These are phyloP conservation scores for Calonectria montana DNA, from an alignment of 2,329 filamentous ascomycete genomes.

Conservation along the genomic window DNA sequence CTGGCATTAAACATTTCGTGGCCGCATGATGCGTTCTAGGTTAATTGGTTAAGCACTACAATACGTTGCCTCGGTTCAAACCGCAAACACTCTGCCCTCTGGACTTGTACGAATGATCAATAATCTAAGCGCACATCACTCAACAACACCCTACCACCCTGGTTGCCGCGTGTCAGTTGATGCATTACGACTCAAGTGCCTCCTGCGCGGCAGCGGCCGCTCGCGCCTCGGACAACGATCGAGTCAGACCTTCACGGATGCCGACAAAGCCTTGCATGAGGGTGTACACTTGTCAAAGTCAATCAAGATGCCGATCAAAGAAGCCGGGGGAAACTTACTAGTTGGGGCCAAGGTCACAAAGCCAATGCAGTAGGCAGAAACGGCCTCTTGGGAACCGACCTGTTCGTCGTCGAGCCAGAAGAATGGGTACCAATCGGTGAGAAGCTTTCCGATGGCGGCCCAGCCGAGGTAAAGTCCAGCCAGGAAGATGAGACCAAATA, in stretches of 20 bases:
- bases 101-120: no score
- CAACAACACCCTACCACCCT: no score
- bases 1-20: not conserved
- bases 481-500: slow-evolving; percentile 54
- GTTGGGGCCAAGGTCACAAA: slow-evolving; percentile 58
- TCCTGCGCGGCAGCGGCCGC: slow-evolving; percentile 38
- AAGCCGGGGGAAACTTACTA: slow-evolving; percentile 50
- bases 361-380: slow-evolving; percentile 56
- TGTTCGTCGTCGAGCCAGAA: slow-evolving; percentile 62
- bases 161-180: no score
- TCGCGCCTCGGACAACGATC: slow-evolving; percentile 39
- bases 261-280: slow-evolving; percentile 62
- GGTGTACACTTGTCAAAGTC: slow-evolving; percentile 54
- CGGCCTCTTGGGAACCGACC: slow-evolving; percentile 56
- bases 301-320: slow-evolving; percentile 15
- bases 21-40: not conserved
- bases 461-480: slow-evolving; percentile 61
- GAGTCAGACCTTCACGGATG: slow-evolving; percentile 57
- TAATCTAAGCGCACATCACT: not conserved
- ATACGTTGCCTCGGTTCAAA: not conserved
- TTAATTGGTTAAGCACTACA: not conserved
- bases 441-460: slow-evolving; percentile 58
- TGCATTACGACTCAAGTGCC: not conserved
- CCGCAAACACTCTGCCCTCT: not conserved
- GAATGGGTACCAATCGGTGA: slow-evolving; percentile 60